Evolutionary conservation across 495 filamentous ascomycete species (phyloP), one percentile per base, ranked within the genome.

Genomic region (Ramalina peruviana): DNA sequence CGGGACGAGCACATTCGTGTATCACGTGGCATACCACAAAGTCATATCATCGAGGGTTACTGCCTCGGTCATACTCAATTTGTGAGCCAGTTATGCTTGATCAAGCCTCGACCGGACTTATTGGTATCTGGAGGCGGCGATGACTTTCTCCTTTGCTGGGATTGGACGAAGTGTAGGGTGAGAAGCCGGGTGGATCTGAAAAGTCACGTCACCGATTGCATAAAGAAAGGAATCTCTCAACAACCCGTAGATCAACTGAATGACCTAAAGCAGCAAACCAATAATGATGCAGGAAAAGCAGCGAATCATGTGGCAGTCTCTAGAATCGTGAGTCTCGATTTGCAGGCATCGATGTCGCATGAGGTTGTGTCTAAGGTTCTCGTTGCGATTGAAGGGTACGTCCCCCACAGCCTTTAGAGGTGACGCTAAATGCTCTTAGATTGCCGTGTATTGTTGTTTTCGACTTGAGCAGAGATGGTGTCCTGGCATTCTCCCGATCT

Each of bases 1-100:
- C 80, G 92, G 48, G 92, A 98, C 69, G 92, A 98, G 70, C 93
- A 97, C 62, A 94, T 98, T 58, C 87, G 92, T 47, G 72, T 98
- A 9, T 92, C 90, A 23, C 75, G 92, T 49, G 85, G 81, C 4
- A 68, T 79, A 17, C 88, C 89, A 6, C 86, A 97, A 64, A 70
- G 83, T 3, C 83, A 94, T 59, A 68, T 97, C 52, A 93, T 95
- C 61, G 92, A 97, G 61, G 71, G 71, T 2, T 95, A 82, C 61
- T 95, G 89, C 57, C 70, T 94, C 15, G 90, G 88, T 1, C 92
- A 98, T 59, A 76, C 71, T 42, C 73, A 85, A 26, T 94, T 96
- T 60, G 69, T 98, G 44, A 84, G 71, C 65, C 79, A 73, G 46
- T 65, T 98, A 16, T 87, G 81, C 57, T 64, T 86, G 33, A 76